Conservation (phyloP, 2,329 filamentous ascomycete genomes). For the Paecilomyces niveus region DNA sequence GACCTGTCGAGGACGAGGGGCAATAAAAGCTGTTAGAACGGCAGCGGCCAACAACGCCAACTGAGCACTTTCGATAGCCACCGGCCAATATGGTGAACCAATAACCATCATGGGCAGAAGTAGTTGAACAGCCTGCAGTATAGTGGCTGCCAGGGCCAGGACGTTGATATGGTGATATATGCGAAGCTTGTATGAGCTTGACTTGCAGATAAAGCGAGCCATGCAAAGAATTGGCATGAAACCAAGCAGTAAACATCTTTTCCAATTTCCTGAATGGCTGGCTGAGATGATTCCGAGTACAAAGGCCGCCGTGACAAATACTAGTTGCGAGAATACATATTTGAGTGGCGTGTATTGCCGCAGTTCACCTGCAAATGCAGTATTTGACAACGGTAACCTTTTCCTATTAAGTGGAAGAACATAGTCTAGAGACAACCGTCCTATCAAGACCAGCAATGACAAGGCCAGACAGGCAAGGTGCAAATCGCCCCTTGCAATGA, state of each 20-base stretch:
- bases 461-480: conserved; percentile 13
- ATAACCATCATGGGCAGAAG: conserved; percentile 19
- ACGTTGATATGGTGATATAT: conserved; percentile 19
- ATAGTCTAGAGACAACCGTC: conserved; percentile 8
- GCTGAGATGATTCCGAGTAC: conserved; percentile 10
- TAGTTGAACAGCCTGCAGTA: conserved; percentile 15
- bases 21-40: conserved; percentile 9
- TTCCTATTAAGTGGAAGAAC: conserved; percentile 4
- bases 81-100: conserved; percentile 11
- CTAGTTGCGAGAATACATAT: conserved; percentile 5
- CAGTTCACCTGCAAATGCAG: conserved; percentile 1
- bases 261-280: conserved; percentile 10
- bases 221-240: conserved; percentile 17
- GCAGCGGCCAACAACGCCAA: conserved; percentile 11
- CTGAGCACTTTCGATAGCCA: conserved; percentile 10
- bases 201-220: conserved; percentile 10
- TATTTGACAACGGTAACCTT: neutral
- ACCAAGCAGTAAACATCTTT: conserved; percentile 13
- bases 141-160: conserved; percentile 8
- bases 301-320: conserved; percentile 8
- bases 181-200: conserved; percentile 4
- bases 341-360: conserved; percentile 4
- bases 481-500: conserved; percentile 16
- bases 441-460: conserved; percentile 12
- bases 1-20: conserved; percentile 12